Percentiles rank a stretch among this genome's conserved stretches.
Evolutionary conservation across 352 stramenopile genomes (phyloP).

Genomic region (Thalassiosira pacifica): DNA sequence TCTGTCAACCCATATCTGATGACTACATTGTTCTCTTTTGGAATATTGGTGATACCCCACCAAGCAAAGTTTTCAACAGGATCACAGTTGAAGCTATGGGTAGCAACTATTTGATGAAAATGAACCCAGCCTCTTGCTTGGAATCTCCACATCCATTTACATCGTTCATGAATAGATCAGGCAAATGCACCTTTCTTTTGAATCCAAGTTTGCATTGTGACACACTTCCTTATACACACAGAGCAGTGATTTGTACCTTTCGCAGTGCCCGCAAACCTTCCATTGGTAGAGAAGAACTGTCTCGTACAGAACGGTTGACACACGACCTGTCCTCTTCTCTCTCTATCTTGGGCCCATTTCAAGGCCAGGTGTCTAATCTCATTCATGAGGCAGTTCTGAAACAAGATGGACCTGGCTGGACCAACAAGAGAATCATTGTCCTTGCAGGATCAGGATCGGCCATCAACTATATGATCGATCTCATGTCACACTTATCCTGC

Average conservation of each 20-base stretch:
- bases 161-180: neutral
- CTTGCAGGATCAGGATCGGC: conserved; percentile 39
- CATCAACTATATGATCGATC: conserved; percentile 42
- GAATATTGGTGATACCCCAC: neutral
- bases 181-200: neutral
- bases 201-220: too few species aligned
- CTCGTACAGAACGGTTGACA: neutral
- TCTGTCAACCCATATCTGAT: neutral
- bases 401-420: neutral
- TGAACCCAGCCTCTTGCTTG: neutral
- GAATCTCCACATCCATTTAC: neutral
- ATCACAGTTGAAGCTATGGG: neutral
- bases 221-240: neutral
- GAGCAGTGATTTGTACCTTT: neutral
- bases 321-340: neutral
- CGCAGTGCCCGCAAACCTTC: neutral
- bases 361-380: conserved; percentile 8
- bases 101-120: conserved; percentile 8
- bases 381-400: neutral
- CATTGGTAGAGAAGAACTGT: neutral
- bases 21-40: neutral
- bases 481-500: conserved; percentile 11
- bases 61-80: neutral
- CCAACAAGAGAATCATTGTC: neutral
- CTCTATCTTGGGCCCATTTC: neutral